A percentile compares a stretch with the other conserved stretches of the same genome.
phyloP scores from a whole-genome alignment of 2,329 filamentous ascomycete species.

The Zalaria obscura region DNA sequence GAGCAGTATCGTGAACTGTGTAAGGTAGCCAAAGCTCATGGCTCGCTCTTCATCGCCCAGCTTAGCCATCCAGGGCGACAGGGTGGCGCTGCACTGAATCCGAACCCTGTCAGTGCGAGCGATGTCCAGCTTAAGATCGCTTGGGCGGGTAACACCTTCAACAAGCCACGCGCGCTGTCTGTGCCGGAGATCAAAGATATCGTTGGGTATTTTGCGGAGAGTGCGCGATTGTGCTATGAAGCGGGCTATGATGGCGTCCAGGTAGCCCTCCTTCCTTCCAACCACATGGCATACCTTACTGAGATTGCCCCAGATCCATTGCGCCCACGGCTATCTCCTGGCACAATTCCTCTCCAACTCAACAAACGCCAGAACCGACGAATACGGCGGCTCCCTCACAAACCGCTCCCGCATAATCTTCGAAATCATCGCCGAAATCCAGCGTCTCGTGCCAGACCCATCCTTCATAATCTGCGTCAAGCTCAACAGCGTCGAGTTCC shows the following conservation, averaged over 20 bases:
- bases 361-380: constrained; percentile 26
- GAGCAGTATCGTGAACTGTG: constrained; percentile 11
- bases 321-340: constrained; percentile 27
- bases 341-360: constrained; percentile 25
- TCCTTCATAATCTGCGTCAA: constrained; percentile 16
- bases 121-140: constrained; percentile 16
- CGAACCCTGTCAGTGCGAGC: constrained; percentile 15
- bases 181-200: constrained; percentile 15
- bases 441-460: constrained; percentile 9
- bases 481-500: constrained; percentile 17
- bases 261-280: constrained; percentile 5
- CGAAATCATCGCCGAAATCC: constrained; percentile 19
- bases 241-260: constrained; percentile 10
- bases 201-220: constrained; percentile 12
- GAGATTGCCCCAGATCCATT: constrained; percentile 5
- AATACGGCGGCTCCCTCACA: constrained; percentile 27
- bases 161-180: constrained; percentile 13
- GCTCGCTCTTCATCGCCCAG: constrained; percentile 15
- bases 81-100: constrained; percentile 13
- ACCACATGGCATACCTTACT: too few species aligned
- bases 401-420: constrained; percentile 24
- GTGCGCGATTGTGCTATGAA: constrained; percentile 13
- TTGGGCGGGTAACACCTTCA: constrained; percentile 15
- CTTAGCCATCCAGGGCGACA: constrained; percentile 17
- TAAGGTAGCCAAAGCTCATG: constrained; percentile 11